A percentile compares a stretch with the other conserved stretches of the same genome.
Evolutionary conservation across 495 filamentous ascomycete genomes (phyloP).

Genomic region (Penicillium verhagenii): DNA sequence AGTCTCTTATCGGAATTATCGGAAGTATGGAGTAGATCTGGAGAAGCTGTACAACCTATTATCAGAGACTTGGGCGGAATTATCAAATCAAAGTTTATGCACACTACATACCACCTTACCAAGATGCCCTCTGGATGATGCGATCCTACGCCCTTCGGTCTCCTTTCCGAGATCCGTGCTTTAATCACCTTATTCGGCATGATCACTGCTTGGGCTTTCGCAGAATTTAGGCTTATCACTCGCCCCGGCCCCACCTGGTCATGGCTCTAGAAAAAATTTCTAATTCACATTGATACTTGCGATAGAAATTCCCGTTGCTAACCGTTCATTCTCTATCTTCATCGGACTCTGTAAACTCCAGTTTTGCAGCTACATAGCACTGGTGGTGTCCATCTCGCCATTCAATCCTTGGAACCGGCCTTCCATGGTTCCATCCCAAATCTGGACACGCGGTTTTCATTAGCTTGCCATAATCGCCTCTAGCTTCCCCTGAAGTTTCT

Average conservation of each 20-base stretch:
- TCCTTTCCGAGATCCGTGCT: conserved; percentile 8
- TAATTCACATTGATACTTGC: background rate
- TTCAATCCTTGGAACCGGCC: background rate
- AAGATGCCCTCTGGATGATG: background rate
- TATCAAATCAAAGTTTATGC: background rate
- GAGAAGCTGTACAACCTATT: too few species aligned
- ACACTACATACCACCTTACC: background rate
- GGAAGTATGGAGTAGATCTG: background rate
- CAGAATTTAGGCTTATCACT: conserved; percentile 18
- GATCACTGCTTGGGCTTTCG: conserved; percentile 1
- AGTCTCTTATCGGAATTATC: background rate
- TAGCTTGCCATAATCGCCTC: background rate
- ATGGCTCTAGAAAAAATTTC: conserved; percentile 11
- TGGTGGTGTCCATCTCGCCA: background rate
- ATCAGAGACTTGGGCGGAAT: too few species aligned
- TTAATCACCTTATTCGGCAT: background rate
- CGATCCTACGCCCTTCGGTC: conserved; percentile 1
- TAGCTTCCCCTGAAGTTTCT: background rate
- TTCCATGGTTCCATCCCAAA: background rate
- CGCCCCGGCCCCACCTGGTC: conserved; percentile 13
- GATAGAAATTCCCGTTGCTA: background rate
- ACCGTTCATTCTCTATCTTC: background rate
- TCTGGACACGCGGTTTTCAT: background rate
- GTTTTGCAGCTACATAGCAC: background rate
- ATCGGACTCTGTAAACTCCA: background rate